These are phyloP conservation scores for Scytalidium lignicola DNA, from an alignment of 2,329 filamentous ascomycete species.

Conservation along the genomic window DNA sequence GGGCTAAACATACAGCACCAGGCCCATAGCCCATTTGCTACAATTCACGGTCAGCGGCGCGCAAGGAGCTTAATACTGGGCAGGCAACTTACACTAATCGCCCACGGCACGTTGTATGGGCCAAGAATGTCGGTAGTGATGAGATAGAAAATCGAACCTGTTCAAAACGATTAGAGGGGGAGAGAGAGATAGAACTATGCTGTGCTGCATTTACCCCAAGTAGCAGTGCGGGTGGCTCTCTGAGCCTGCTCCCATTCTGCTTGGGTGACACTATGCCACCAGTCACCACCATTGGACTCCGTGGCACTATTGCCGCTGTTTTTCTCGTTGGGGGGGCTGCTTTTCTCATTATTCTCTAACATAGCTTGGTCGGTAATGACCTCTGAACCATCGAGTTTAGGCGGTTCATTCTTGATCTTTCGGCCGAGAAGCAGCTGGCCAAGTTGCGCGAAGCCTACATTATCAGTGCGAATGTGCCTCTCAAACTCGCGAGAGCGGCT, in stretches of 20 bases:
- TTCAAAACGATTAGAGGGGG: too few relatives aligned
- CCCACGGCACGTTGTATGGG: constrained; percentile 22
- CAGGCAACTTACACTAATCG: too few relatives aligned
- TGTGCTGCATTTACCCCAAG: constrained; percentile 28
- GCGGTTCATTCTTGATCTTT: not conserved
- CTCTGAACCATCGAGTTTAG: too few relatives aligned
- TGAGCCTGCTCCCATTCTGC: constrained; percentile 42
- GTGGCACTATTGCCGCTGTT: not conserved
- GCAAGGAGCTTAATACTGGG: constrained; percentile 5
- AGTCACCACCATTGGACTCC: not conserved
- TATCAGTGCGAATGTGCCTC: constrained; percentile 3
- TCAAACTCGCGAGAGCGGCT: constrained; percentile 4
- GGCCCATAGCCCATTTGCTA: not conserved
- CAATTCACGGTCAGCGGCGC: too few relatives aligned
- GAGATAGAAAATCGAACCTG: constrained; percentile 33
- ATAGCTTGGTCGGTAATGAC: not conserved
- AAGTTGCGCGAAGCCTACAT: constrained; percentile 1
- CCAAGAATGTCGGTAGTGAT: constrained; percentile 34
- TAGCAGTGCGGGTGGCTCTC: constrained; percentile 39
- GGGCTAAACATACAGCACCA: constrained; percentile 7
- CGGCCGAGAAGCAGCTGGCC: not conserved
- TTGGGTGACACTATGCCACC: constrained; percentile 23
- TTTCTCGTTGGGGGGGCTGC: not conserved
- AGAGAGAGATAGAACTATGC: too few relatives aligned
- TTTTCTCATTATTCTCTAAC: not conserved